phyloP scores from a whole-genome alignment of 2,329 filamentous ascomycete genomes.

The Leptosphaerulina australis region DNA sequence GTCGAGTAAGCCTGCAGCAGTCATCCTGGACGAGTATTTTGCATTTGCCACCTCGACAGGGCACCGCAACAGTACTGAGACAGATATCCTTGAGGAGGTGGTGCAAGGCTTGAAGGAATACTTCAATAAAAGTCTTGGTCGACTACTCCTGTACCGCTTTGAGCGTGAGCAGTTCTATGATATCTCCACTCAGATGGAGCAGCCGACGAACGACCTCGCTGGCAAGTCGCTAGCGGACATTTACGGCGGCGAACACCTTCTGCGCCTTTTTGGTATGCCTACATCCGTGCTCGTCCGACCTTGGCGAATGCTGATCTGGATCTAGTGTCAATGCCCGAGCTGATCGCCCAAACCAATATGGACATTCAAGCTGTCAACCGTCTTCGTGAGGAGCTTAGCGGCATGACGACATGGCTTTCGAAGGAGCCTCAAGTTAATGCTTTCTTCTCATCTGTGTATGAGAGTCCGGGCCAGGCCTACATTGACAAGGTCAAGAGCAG shows the following conservation, averaged over 20 bases:
- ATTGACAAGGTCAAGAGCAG: slow-evolving; percentile 66
- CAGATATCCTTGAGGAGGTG: slow-evolving; percentile 89
- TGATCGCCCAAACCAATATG: slow-evolving; percentile 98
- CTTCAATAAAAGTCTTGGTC: slow-evolving; percentile 87
- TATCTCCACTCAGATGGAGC: slow-evolving; percentile 72
- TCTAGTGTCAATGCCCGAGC: slow-evolving; percentile 84
- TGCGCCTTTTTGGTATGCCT: slow-evolving; percentile 80
- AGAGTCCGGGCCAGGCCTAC: slow-evolving; percentile 73
- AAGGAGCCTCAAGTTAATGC: slow-evolving; percentile 68
- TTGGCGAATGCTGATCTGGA: not conserved
- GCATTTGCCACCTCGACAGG: slow-evolving; percentile 69
- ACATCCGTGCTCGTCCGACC: not conserved
- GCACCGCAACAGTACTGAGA: slow-evolving; percentile 67
- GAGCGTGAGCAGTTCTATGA: slow-evolving; percentile 88
- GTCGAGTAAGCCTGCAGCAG: slow-evolving; percentile 72
- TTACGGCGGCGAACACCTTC: slow-evolving; percentile 91
- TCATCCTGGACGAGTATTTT: slow-evolving; percentile 84
- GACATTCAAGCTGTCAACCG: slow-evolving; percentile 87
- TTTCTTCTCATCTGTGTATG: slow-evolving; percentile 81
- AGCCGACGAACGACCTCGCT: slow-evolving; percentile 64
- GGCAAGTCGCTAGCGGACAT: slow-evolving; percentile 78
- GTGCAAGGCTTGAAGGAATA: slow-evolving; percentile 87
- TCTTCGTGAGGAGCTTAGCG: slow-evolving; percentile 84
- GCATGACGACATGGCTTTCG: slow-evolving; percentile 84
- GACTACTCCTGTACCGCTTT: slow-evolving; percentile 91